These are phyloP conservation scores for Sporobolomyces phaffii DNA, from an alignment of 768 basidiomycete genomes.

Conservation along the genomic window DNA sequence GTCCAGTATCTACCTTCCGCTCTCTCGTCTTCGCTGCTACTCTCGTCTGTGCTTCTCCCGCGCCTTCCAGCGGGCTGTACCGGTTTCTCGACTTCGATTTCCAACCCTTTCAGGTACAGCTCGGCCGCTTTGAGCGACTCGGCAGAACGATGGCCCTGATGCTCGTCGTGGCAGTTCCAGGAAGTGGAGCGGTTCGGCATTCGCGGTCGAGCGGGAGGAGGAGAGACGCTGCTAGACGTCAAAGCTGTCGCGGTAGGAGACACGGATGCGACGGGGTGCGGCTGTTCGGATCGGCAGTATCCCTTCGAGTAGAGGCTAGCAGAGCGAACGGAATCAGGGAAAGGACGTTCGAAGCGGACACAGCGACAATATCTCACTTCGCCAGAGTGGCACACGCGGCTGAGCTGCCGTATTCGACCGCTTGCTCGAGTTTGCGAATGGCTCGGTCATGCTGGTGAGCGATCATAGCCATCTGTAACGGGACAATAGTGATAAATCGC, in stretches of 20 bases:
- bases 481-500: no score
- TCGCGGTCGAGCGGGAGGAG: neutral
- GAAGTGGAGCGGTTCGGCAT: neutral
- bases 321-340: neutral
- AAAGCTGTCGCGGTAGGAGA: neutral
- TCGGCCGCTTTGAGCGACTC: slow-evolving; percentile 11
- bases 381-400: slow-evolving; percentile 23
- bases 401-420: neutral
- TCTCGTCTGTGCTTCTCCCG: neutral
- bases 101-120: slow-evolving; percentile 21
- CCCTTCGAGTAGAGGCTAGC: neutral
- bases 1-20: slow-evolving; percentile 14
- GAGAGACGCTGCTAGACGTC: neutral
- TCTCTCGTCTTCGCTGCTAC: slow-evolving; percentile 10
- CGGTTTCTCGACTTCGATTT: slow-evolving; percentile 24
- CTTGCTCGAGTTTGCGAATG: neutral
- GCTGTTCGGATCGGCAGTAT: neutral
- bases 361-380: slow-evolving; percentile 1
- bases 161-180: slow-evolving; percentile 5
- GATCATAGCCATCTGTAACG: slow-evolving; percentile 17
- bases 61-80: neutral
- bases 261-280: neutral
- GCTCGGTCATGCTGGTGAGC: slow-evolving; percentile 7
- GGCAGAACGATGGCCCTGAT: neutral
- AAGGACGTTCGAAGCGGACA: neutral